phyloP scores from a whole-genome alignment of 192 early-diverging fungal genomes.

The Coemansia sp. region DNA sequence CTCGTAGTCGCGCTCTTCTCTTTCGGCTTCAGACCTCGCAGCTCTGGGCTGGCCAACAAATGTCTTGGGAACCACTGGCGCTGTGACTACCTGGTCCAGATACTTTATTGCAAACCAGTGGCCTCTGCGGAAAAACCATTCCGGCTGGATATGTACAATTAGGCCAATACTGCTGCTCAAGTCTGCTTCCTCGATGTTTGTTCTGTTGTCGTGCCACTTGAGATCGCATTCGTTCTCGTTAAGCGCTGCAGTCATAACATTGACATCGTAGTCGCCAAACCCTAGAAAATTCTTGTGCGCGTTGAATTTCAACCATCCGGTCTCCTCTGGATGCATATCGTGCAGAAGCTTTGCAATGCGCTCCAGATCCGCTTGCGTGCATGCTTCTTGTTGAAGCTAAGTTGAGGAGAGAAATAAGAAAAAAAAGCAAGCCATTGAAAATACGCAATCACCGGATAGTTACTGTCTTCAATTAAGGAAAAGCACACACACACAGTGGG shows the following conservation, averaged over 20 bases:
- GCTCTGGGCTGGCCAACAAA: constrained; percentile 44
- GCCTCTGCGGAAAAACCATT: constrained; percentile 49
- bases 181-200: constrained; percentile 29
- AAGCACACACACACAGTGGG: not conserved
- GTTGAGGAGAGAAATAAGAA: constrained; percentile 30
- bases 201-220: constrained; percentile 46
- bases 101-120: constrained; percentile 54
- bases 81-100: constrained; percentile 25
- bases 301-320: constrained; percentile 46
- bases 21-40: constrained; percentile 22
- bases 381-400: constrained; percentile 50
- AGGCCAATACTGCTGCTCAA: constrained; percentile 29
- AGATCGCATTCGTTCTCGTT: constrained; percentile 40
- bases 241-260: constrained; percentile 47
- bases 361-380: constrained; percentile 47
- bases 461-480: not conserved
- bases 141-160: constrained; percentile 47
- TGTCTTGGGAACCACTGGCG: constrained; percentile 22
- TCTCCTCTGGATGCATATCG: constrained; percentile 27
- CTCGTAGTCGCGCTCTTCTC: constrained; percentile 31
- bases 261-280: constrained; percentile 56
- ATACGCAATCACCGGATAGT: not conserved
- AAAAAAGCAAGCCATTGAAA: not conserved
- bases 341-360: constrained; percentile 47
- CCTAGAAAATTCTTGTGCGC: constrained; percentile 48